Evolutionary conservation across 108 stramenopile species (phyloP), one percentile per base, ranked within the genome.

Genomic region (Nitzschia sp.): DNA sequence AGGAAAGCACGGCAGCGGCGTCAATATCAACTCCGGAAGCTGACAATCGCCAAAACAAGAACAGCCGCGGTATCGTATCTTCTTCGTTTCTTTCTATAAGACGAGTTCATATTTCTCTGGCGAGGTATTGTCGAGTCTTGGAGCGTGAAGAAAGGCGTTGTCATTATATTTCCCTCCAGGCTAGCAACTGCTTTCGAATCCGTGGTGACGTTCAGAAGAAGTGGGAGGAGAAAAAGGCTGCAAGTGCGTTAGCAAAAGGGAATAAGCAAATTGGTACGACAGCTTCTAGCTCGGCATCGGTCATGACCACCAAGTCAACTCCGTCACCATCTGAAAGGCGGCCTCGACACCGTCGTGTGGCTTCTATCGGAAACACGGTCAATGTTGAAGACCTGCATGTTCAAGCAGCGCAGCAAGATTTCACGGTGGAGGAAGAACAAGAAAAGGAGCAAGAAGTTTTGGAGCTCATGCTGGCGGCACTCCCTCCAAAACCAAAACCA

Each of bases 61-160:
- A 13, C 27, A 21, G 30, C 49, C 1, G 66, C 33, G 36, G 71
- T 3, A 51, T 64, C 2, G 68, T 56, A 21, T 79, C 77, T 13
- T 30, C 68, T 19, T 62, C 76, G 46, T 90, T 85, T 73, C 51
- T 72, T 47, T 54, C 82, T 28, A 79, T 94, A 25, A 78, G 75
- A 18, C 66, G 85, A 9, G 83, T 91, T 19, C 93, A 94, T 70
- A 63, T 88, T 25, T 88, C 87, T 21, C 60, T 94, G 28, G 82
- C 83, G 26, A 75, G 89, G 27, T 60, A 90, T 66, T 90, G 93
- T 64, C 78, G 83, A 4, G 89, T 84, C 1, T 62, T 94, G 56
- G 77, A 86, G 66, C 79, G 90, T 36, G 93, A 94, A 71, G 93
- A 94, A 66, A 28, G 64, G 15, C 78, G 90, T 23, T 94, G 93